These are phyloP conservation scores for Blepharisma stoltei DNA, from an alignment of 73 alveolate species.

Conservation along the genomic window DNA sequence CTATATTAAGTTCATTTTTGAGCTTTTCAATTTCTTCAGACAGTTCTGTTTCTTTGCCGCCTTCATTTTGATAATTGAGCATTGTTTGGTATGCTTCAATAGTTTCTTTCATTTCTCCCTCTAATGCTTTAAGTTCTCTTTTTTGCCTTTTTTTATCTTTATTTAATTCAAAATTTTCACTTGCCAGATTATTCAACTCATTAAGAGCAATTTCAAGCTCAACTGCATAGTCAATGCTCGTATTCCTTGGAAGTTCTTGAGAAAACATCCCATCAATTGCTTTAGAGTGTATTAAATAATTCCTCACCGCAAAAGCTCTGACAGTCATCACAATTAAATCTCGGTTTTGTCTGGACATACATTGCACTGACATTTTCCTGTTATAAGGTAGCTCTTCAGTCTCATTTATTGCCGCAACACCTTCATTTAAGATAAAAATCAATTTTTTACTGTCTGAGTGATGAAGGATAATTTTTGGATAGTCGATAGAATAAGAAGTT, in stretches of 20 bases:
- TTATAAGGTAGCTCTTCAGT: neutral
- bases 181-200: neutral
- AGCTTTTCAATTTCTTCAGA: neutral
- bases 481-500: neutral
- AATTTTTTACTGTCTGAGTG: neutral
- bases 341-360: neutral
- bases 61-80: neutral
- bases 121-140: neutral
- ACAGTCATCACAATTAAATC: slow-evolving; percentile 14
- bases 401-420: neutral
- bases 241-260: neutral
- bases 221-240: neutral
- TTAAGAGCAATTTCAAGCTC: neutral
- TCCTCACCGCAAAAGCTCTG: slow-evolving; percentile 1
- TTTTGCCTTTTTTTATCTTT: neutral
- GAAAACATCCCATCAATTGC: neutral
- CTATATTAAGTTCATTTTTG: neutral
- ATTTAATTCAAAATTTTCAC: neutral
- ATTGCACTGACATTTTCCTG: neutral
- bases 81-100: neutral
- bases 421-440: neutral
- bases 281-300: neutral
- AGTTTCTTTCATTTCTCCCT: neutral
- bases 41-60: neutral
- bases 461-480: slow-evolving; percentile 25